Base-by-base conservation (phyloP, 495 filamentous ascomycete genomes). In the Neurospora tetrasperma region DNA sequence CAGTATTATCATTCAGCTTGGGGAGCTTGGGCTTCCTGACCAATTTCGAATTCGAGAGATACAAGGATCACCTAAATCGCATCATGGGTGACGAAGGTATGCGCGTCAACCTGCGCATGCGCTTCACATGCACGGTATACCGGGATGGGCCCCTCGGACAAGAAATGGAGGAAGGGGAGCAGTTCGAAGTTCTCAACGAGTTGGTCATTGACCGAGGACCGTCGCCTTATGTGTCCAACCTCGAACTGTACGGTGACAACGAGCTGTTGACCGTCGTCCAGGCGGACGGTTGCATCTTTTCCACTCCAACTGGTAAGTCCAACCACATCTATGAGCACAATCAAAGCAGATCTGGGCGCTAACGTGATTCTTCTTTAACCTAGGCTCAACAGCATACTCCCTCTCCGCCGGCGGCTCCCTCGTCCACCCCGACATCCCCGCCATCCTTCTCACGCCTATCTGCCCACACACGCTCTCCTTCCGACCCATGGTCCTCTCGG, bases 401-500 rank as follows among this genome's bases (percentile, higher is more conserved):
- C 90, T 99, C 69, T 97, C 94, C 23, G 96, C 96, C 38, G 96
- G 96, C 48, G 96, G 96, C 73, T 95, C 94, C 35, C 90, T 99
- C 39, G 95, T 97, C 73, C 94, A 98, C 79, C 96, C 96, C 9
- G 96, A 97, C 75, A 97, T 99, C 72, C 96, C 96, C 9, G 96
- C 94, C 76, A 98, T 99, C 79, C 92, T 98, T 16, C 89, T 99
- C 69, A 98, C 96, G 3, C 96, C 96, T 0, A 99, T 99, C 79
- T 99, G 96, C 81, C 94, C 96, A 18, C 96, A 99, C 80, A 98
- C 94, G 0, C 86, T 99, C 23, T 96, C 93, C 43, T 98, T 99
- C 89, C 89, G 96, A 11, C 96, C 96, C 41, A 97, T 99, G 93
- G 91, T 99, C n/a, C 89, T 99, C n/a, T 95, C 92, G 42, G 96